Evolutionary conservation across 768 basidiomycete genomes (phyloP).

Genomic region (Neoboletus subvelutipes): DNA sequence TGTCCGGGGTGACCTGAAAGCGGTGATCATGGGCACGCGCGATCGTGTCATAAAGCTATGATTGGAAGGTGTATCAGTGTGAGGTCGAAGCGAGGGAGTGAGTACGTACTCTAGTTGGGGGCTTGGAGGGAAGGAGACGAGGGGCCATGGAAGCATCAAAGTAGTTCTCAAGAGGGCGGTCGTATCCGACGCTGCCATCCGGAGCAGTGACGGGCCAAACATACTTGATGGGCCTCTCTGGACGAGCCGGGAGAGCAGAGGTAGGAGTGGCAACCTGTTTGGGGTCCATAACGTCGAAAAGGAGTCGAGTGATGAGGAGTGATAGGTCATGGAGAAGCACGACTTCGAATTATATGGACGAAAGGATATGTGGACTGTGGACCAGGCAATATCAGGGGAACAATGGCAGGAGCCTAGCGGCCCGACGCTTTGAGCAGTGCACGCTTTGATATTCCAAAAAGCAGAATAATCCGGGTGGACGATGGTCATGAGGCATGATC

Average conservation of each 20-base stretch:
- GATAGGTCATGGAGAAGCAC: background rate
- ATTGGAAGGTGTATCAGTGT: background rate
- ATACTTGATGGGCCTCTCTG: slow-evolving; percentile 17
- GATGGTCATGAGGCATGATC: slow-evolving; percentile 15
- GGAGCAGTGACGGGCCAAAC: slow-evolving; percentile 1
- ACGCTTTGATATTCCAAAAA: slow-evolving; percentile 14
- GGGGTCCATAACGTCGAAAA: slow-evolving; percentile 11
- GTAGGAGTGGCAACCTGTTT: slow-evolving; percentile 4
- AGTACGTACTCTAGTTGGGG: slow-evolving; percentile 18
- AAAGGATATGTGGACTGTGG: slow-evolving; percentile 22
- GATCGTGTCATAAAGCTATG: slow-evolving; percentile 32
- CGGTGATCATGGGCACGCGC: slow-evolving; percentile 28
- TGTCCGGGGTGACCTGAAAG: slow-evolving; percentile 9
- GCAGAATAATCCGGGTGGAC: background rate
- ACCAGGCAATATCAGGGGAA: slow-evolving; percentile 14
- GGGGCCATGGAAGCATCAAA: slow-evolving; percentile 24
- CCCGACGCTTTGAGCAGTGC: slow-evolving; percentile 6
- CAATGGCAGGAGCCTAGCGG: slow-evolving; percentile 9
- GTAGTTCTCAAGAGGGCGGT: slow-evolving; percentile 25
- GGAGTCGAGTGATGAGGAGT: slow-evolving; percentile 4
- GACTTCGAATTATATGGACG: slow-evolving; percentile 17
- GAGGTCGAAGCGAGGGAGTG: background rate
- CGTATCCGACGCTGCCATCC: slow-evolving; percentile 22
- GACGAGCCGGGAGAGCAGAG: slow-evolving; percentile 13
- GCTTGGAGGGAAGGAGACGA: slow-evolving; percentile 12